Base-by-base conservation (phyloP, 164 flowering plant genomes). In the Vitis rupestris region DNA sequence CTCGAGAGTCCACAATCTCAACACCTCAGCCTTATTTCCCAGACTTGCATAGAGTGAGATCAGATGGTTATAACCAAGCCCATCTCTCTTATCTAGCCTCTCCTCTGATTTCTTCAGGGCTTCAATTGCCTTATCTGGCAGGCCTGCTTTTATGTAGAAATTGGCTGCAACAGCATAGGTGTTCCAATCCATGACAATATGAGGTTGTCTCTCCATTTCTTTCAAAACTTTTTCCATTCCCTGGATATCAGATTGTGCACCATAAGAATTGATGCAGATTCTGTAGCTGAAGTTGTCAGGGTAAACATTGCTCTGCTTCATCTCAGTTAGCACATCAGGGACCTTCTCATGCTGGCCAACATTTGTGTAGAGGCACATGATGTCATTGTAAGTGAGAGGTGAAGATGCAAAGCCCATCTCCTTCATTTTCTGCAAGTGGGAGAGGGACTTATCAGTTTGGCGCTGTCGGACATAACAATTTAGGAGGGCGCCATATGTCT, bases 261-360 rank as follows among this genome's bases (percentile, higher is more conserved):
- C 93, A 74, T 72, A 87, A 4, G 94, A 81, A 72, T 82, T 87
- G 19, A 91, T 82, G 72, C 93, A 91, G 56, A 86, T 80, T 75
- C 92, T 80, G 79, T 90, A 91, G 75, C 93, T 86, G 78, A 81
- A 84, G 70, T 87, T 88, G 76, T 91, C 85, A 12, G 97, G 97
- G 10, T 69, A 56, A 51, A 88, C 78, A 0, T 75, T 66, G 55
- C 76, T 73, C 52, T 75, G 72, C 80, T 85, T 86, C 95, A 92
- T 90, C 80, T 87, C 90, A 14, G 50, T 30, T 8, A 90, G 73
- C 50, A 92, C 75, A 37, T 59, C 78, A 17, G 83, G 86, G 51
- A 87, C 83, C 79, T 90, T 86, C 57, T 88, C 90, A 61, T 80
- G 68, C 78, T 87, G 78, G 50, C 80, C 81, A 12, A 71, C 47